phyloP scores from a whole-genome alignment of 768 basidiomycete genomes.

The Tylopilus vinaceipallidus region DNA sequence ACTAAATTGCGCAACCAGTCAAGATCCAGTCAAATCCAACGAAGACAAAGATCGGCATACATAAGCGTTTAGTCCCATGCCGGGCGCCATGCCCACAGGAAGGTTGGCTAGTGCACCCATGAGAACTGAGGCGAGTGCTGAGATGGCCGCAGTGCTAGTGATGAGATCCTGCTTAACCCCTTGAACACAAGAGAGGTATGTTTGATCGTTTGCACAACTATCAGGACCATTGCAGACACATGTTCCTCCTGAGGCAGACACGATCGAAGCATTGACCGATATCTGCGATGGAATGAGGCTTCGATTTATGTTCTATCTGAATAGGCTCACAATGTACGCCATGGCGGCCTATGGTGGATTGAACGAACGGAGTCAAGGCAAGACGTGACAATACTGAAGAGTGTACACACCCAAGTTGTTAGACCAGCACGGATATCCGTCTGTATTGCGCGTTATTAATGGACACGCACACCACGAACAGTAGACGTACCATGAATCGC shows the following conservation, averaged over 20 bases:
- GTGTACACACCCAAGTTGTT: conserved; percentile 71
- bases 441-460: conserved; percentile 35
- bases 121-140: conserved; percentile 70
- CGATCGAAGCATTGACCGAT: conserved; percentile 81
- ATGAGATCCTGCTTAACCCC: conserved; percentile 76
- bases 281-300: conserved; percentile 44
- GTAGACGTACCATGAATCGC: conserved; percentile 48
- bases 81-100: conserved; percentile 88
- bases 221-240: conserved; percentile 67
- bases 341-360: conserved; percentile 56
- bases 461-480: not conserved
- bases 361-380: conserved; percentile 1
- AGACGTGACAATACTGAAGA: not conserved
- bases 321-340: conserved; percentile 72
- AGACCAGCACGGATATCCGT: conserved; percentile 77
- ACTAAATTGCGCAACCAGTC: conserved; percentile 41
- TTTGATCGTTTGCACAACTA: conserved; percentile 50
- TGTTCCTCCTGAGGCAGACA: conserved; percentile 75
- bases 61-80: conserved; percentile 80
- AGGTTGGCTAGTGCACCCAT: conserved; percentile 86
- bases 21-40: not conserved
- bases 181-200: conserved; percentile 55
- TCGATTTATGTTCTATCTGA: not conserved
- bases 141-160: conserved; percentile 76
- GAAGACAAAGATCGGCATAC: conserved; percentile 38